Percentiles rank a stretch among this genome's conserved stretches.
phyloP scores from a whole-genome alignment of 768 basidiomycete genomes.

The Suillus cothurnatus region DNA sequence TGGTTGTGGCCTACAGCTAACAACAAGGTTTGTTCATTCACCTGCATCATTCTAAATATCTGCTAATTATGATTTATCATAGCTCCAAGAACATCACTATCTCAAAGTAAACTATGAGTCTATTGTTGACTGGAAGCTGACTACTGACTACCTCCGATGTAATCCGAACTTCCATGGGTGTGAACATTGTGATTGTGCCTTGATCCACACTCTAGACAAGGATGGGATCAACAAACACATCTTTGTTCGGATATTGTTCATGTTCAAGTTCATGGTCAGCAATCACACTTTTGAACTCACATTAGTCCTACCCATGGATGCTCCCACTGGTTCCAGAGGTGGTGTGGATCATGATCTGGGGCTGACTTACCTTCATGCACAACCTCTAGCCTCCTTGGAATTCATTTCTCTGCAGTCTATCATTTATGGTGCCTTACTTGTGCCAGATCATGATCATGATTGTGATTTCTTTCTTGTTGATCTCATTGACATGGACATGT shows the following conservation, averaged over 20 bases:
- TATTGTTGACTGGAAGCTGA: conserved; percentile 28
- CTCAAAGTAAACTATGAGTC: conserved; percentile 32
- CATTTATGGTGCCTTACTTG: not conserved
- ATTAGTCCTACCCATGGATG: conserved; percentile 24
- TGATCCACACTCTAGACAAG: conserved; percentile 20
- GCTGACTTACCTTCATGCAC: conserved; percentile 14
- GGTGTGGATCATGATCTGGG: conserved; percentile 23
- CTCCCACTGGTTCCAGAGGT: conserved; percentile 8
- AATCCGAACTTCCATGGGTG: conserved; percentile 32
- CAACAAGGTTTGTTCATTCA: not conserved
- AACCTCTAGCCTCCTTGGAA: not conserved
- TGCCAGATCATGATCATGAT: conserved; percentile 7
- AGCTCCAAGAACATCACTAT: conserved; percentile 30
- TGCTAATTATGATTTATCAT: not conserved
- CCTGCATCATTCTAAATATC: not conserved
- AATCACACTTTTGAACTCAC: conserved; percentile 15
- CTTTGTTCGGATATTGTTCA: conserved; percentile 13
- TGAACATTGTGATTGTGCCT: conserved; percentile 30
- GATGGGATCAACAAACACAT: not conserved
- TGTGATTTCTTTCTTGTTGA: conserved; percentile 32
- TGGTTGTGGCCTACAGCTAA: conserved; percentile 3
- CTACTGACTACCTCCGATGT: conserved; percentile 31
- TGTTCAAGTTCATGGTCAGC: conserved; percentile 20
- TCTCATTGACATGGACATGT: conserved; percentile 33
- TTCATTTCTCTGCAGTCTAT: conserved; percentile 7